Conservation (phyloP, 352 stramenopile species). For the Phytophthora podocarpi region DNA sequence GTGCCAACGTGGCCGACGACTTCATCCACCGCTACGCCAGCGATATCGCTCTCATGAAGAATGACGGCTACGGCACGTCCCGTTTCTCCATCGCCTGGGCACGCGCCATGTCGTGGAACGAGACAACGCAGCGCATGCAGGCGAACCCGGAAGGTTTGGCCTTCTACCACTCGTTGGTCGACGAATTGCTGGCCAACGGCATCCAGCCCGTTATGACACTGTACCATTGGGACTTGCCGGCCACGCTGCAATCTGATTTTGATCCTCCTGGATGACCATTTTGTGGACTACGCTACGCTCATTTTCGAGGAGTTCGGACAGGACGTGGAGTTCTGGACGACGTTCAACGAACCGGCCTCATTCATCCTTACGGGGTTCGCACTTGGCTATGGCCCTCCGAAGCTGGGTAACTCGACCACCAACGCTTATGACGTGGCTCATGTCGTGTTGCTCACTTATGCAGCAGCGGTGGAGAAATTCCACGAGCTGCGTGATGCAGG, state of each 20-base stretch:
- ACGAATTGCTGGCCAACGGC: slow-evolving; percentile 69
- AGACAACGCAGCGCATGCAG: slow-evolving; percentile 41
- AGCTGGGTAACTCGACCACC: slow-evolving; percentile 42
- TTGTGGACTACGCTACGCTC: slow-evolving; percentile 86
- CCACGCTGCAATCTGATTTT: slow-evolving; percentile 83
- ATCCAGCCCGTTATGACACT: slow-evolving; percentile 93
- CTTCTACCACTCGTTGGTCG: slow-evolving; percentile 81
- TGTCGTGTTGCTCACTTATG: slow-evolving; percentile 91
- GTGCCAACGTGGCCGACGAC: slow-evolving; percentile 92
- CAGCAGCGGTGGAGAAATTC: slow-evolving; percentile 85
- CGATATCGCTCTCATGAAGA: slow-evolving; percentile 93
- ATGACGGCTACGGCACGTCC: slow-evolving; percentile 90
- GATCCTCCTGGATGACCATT: slow-evolving; percentile 71
- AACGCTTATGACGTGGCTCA: slow-evolving; percentile 69
- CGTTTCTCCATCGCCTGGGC: slow-evolving; percentile 91
- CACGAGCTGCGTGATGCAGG: slow-evolving; percentile 33
- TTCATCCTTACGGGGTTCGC: slow-evolving; percentile 89
- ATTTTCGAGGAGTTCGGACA: slow-evolving; percentile 92
- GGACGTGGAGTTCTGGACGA: slow-evolving; percentile 93
- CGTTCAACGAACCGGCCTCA: slow-evolving; percentile 93
- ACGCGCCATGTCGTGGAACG: slow-evolving; percentile 85
- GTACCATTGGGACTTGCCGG: slow-evolving; percentile 96
- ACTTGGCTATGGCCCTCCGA: slow-evolving; percentile 52
- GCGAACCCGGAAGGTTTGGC: slow-evolving; percentile 88
- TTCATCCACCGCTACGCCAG: slow-evolving; percentile 90